Evolutionary conservation across 2,329 filamentous ascomycete genomes (phyloP).

Genomic region (Arthrobotrys sphaeroides): DNA sequence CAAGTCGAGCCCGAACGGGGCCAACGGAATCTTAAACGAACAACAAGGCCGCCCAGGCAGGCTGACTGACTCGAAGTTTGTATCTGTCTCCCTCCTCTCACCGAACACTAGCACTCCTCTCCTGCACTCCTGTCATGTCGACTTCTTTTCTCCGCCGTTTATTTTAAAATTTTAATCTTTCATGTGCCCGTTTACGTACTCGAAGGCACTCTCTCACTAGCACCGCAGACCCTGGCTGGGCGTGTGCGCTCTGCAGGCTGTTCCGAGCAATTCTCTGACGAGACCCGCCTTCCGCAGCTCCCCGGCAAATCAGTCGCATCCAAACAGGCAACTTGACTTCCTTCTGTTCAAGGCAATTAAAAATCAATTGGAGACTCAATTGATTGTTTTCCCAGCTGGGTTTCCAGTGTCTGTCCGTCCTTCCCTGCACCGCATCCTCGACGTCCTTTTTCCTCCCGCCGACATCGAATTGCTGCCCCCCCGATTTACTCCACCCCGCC

Average conservation of each 20-base stretch:
- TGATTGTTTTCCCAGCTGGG: constrained; percentile 11
- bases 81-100: background rate
- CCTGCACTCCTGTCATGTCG: background rate
- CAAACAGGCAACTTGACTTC: constrained; percentile 33
- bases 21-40: background rate
- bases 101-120: too few species aligned
- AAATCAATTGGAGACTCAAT: constrained; percentile 3
- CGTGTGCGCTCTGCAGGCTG: background rate
- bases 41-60: background rate
- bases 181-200: too few species aligned
- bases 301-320: constrained; percentile 37
- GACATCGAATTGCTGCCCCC: constrained; percentile 21
- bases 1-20: background rate
- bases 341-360: constrained; percentile 47
- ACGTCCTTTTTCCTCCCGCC: constrained; percentile 21
- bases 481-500: constrained; percentile 26
- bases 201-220: too few species aligned
- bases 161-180: background rate
- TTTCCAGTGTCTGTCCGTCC: background rate
- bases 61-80: background rate
- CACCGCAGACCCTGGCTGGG: too few species aligned
- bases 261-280: constrained; percentile 17
- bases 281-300: constrained; percentile 52
- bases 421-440: constrained; percentile 9
- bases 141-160: background rate